phyloP scores from a whole-genome alignment of 768 basidiomycete genomes.

The Pleurotus eryngii region DNA sequence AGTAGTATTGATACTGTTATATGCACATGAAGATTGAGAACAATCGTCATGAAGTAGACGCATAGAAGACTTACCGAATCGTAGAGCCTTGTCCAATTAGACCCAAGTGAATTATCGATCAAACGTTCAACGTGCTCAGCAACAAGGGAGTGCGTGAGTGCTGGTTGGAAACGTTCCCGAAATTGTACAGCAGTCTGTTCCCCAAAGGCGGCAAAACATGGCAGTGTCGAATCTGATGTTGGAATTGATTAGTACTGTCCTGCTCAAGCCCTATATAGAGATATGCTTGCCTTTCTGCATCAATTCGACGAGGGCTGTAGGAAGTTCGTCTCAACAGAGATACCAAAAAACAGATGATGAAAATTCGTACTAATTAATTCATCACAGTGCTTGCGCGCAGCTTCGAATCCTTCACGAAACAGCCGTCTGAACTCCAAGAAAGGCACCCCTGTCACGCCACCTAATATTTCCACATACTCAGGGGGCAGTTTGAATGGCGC shows the following conservation, averaged over 20 bases:
- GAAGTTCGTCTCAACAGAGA: slow-evolving; percentile 7
- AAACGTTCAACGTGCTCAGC: slow-evolving; percentile 88
- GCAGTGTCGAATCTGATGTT: slow-evolving; percentile 73
- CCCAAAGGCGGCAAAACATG: slow-evolving; percentile 88
- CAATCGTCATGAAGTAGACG: not conserved
- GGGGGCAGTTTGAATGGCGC: slow-evolving; percentile 95
- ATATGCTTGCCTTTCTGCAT: slow-evolving; percentile 85
- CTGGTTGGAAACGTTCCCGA: slow-evolving; percentile 91
- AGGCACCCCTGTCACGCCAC: slow-evolving; percentile 72
- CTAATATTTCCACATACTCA: slow-evolving; percentile 95
- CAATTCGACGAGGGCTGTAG: slow-evolving; percentile 75
- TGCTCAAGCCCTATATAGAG: slow-evolving; percentile 1
- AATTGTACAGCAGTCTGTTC: slow-evolving; percentile 87
- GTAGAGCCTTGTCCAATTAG: slow-evolving; percentile 93
- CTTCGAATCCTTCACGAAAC: slow-evolving; percentile 92
- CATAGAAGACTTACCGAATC: slow-evolving; percentile 67
- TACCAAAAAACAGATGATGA: not conserved
- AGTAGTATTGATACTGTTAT: slow-evolving; percentile 86
- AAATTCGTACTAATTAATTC: slow-evolving; percentile 78
- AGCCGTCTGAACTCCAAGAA: slow-evolving; percentile 83
- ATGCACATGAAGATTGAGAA: not conserved
- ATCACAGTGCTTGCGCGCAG: slow-evolving; percentile 93
- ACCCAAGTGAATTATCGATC: slow-evolving; percentile 86
- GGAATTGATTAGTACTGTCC: not conserved
- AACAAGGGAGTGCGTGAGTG: slow-evolving; percentile 78